Evolutionary conservation across 2,329 filamentous ascomycete species (phyloP), one percentile per base, ranked within the genome.

Genomic region (Epichloe baconii): DNA sequence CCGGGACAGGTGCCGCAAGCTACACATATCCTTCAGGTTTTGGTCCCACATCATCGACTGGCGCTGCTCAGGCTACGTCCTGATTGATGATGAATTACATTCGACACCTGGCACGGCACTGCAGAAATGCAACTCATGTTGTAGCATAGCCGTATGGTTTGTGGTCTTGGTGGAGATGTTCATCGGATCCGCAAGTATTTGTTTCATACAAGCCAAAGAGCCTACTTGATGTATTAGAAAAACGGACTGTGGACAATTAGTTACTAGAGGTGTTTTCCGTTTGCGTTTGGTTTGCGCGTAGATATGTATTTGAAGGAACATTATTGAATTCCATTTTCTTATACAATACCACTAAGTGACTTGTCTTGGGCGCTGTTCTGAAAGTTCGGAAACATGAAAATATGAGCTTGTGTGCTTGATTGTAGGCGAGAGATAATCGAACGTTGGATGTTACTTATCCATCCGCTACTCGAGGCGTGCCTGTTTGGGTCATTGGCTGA

Each of bases 1-100:
- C 77, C 4, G 77, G 77, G 56, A 77, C 73, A 14, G 71, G 36
- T n/a, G 48, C 47, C 17, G 37, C 44, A 5, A 31, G 23, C 10
- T 54, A 54, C 38, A 50, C 53, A 7, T 54, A 37, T 15, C 53
- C 53, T 12, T 44, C 50, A 38, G 51, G 51, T 8, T 54, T 46
- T 36, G 44, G 41, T 26, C 51, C 53, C 14, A 43, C 53, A 15
- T 45, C 50, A 19, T 19, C 50, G 7, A 15, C 47, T n/a, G 44
- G 34, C 17, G 44, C 23, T 36, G 26, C 53, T 26, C 19, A 36
- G 15, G 40, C 49, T 17, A 47, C 53, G 23, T 43, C 48, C 7
- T 52, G 34, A 44, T 26, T 44, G 15, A 36, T 17, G n/a, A 21
- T 12, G 17, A 3, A 2, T 17, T 7, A 11, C 23, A 15, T 26